These are phyloP conservation scores for Colletotrichum gloeosporioides DNA, from an alignment of 2,329 filamentous ascomycete genomes.

Conservation along the genomic window DNA sequence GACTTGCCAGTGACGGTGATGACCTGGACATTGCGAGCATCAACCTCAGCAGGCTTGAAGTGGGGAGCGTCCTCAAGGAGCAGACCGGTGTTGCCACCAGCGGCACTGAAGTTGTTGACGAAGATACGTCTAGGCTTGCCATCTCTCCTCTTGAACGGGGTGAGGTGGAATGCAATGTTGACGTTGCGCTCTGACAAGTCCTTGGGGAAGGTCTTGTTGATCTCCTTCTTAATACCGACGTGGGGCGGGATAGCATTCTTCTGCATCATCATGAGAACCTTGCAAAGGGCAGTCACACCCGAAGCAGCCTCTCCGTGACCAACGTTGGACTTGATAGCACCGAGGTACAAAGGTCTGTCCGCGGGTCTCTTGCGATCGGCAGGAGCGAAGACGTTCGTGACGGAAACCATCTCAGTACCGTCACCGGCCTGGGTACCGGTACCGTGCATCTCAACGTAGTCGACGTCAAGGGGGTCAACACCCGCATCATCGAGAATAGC, in stretches of 20 bases:
- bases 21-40: slow-evolving; percentile 63
- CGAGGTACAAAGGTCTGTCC: slow-evolving; percentile 63
- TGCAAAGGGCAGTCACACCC: slow-evolving; percentile 66
- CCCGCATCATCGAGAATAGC: slow-evolving; percentile 75
- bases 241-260: slow-evolving; percentile 69
- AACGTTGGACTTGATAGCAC: slow-evolving; percentile 69
- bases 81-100: slow-evolving; percentile 74
- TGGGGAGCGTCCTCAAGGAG: slow-evolving; percentile 67
- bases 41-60: slow-evolving; percentile 47
- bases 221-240: slow-evolving; percentile 68
- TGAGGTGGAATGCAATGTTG: slow-evolving; percentile 60
- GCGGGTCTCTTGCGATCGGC: slow-evolving; percentile 48
- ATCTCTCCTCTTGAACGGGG: slow-evolving; percentile 53
- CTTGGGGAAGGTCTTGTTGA: slow-evolving; percentile 64
- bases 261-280: slow-evolving; percentile 69
- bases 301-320: slow-evolving; percentile 69
- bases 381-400: slow-evolving; percentile 62
- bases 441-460: slow-evolving; percentile 89
- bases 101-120: slow-evolving; percentile 75
- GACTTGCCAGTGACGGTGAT: slow-evolving; percentile 64
- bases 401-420: slow-evolving; percentile 80
- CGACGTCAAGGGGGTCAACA: slow-evolving; percentile 77
- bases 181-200: slow-evolving; percentile 64
- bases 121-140: slow-evolving; percentile 54
- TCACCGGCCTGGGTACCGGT: slow-evolving; percentile 89